These are phyloP conservation scores for Arthrobotrys pseudoclavata DNA, from an alignment of 2,329 filamentous ascomycete species.

Conservation along the genomic window DNA sequence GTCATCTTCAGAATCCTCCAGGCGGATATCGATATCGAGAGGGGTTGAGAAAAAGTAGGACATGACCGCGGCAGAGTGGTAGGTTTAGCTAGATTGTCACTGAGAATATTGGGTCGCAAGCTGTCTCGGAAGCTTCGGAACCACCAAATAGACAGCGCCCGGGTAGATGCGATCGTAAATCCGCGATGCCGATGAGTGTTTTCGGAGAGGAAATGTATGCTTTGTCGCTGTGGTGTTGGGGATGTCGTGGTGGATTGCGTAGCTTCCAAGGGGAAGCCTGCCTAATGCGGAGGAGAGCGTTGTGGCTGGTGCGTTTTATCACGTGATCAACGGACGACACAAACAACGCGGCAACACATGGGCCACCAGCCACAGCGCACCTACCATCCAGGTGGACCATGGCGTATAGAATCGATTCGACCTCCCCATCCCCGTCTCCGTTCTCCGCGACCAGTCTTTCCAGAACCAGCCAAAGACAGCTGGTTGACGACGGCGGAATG, in stretches of 20 bases:
- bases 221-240: conserved; percentile 17
- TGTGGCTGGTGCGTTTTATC: conserved; percentile 43
- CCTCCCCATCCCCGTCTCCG: conserved; percentile 56
- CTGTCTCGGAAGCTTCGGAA: conserved; percentile 31
- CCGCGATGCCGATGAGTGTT: not conserved
- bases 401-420: not conserved
- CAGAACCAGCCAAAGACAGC: conserved; percentile 20
- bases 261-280: conserved; percentile 44
- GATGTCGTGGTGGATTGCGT: conserved; percentile 43
- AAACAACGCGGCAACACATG: conserved; percentile 38
- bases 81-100: not conserved
- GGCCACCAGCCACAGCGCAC: conserved; percentile 34
- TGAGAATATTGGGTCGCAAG: not conserved
- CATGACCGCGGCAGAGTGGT: conserved; percentile 71
- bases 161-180: conserved; percentile 24
- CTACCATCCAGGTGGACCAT: not conserved
- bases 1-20: conserved; percentile 88
- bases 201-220: not conserved
- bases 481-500: conserved; percentile 26
- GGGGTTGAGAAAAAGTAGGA: conserved; percentile 98
- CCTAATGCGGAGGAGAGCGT: conserved; percentile 34
- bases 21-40: conserved; percentile 98
- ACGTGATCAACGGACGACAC: conserved; percentile 22
- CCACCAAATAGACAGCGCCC: not conserved
- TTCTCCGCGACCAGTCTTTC: conserved; percentile 44